Evolutionary conservation across 805 yeast species (phyloP).

Genomic region (Kregervanrija pseudodelftensis): DNA sequence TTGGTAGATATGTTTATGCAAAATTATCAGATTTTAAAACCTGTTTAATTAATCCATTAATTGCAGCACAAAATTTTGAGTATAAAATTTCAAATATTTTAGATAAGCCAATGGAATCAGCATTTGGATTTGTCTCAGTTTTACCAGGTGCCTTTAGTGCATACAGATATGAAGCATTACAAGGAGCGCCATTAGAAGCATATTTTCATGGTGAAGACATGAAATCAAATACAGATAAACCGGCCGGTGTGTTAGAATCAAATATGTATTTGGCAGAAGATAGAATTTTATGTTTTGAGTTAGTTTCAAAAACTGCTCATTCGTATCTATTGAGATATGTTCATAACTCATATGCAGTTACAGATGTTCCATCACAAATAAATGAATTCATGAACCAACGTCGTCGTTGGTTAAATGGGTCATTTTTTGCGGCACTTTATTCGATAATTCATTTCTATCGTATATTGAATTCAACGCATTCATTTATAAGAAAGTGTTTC

Average conservation of each 20-base stretch:
- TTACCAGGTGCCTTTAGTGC: conserved; percentile 97
- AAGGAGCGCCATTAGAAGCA: conserved; percentile 76
- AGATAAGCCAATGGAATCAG: conserved; percentile 91
- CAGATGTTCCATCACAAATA: conserved; percentile 87
- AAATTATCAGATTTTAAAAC: conserved; percentile 33
- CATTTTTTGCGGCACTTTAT: conserved; percentile 89
- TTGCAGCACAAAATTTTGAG: conserved; percentile 95
- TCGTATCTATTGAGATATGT: conserved; percentile 79
- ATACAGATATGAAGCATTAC: conserved; percentile 72
- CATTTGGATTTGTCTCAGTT: conserved; percentile 89
- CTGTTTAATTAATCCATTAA: conserved; percentile 64
- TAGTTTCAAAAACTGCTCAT: conserved; percentile 69
- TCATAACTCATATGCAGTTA: conserved; percentile 81
- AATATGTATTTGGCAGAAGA: conserved; percentile 98
- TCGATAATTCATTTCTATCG: conserved; percentile 69
- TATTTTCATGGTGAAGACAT: conserved; percentile 92
- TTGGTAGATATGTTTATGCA: conserved; percentile 40
- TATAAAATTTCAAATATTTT: conserved; percentile 90
- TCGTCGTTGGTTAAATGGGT: conserved; percentile 95
- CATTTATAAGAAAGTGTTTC: conserved; percentile 56
- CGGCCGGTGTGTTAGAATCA: conserved; percentile 83
- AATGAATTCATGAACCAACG: conserved; percentile 88
- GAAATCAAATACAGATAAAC: conserved; percentile 43
- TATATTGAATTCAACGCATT: conserved; percentile 72
- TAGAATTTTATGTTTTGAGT: conserved; percentile 88